Evolutionary conservation across 164 flowering plant species (phyloP), one percentile per base, ranked within the genome.

Genomic region (Vitis amurensis): DNA sequence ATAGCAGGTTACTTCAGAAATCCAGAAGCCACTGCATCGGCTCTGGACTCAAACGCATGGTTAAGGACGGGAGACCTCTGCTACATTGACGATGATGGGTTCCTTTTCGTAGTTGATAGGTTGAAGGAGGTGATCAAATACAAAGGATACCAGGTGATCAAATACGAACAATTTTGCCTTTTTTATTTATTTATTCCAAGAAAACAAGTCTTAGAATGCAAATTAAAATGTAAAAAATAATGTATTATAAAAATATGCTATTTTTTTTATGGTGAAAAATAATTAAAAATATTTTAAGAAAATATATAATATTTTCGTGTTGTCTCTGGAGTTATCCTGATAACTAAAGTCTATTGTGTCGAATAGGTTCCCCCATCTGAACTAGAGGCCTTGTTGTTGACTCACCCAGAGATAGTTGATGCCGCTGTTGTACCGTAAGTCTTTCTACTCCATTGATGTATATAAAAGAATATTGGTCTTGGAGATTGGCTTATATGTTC

Each of bases 361-460:
- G 8, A 23, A 23, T 63, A 93, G 98, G 98, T 92, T 55, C 87
- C 99, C 61, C 99, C 99, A 2, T 98, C 99, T 15, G 99, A 95
- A 70, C 69, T 92, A 59, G 97, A 90, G 72, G 91, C 94, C 9
- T 71, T 92, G 76, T 68, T 92, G 59, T 89, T 87, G 30, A 71
- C 92, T 31, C 98, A 95, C 68, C 89, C 94, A 0, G 81, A 89
- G 56, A 83, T 95, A 3, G 69, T 72, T 11, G 99, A 95, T 81
- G 92, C 87, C 73, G 99, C 97, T 16, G 99, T 92, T 50, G 88
- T 95, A 16, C 99, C 98, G 99, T 95, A 76, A 82, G 97, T 23
- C 23, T 23, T 23, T 23, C 23, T 68, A 16, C 12, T 19, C 6
- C 9, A 66, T 27, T 55, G 51, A 57, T 1, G 1, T 23, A 23